A percentile compares a stretch with the other conserved stretches of the same genome.
phyloP scores from a whole-genome alignment of 2,329 filamentous ascomycete species.

The Aspergillus udagawae region DNA sequence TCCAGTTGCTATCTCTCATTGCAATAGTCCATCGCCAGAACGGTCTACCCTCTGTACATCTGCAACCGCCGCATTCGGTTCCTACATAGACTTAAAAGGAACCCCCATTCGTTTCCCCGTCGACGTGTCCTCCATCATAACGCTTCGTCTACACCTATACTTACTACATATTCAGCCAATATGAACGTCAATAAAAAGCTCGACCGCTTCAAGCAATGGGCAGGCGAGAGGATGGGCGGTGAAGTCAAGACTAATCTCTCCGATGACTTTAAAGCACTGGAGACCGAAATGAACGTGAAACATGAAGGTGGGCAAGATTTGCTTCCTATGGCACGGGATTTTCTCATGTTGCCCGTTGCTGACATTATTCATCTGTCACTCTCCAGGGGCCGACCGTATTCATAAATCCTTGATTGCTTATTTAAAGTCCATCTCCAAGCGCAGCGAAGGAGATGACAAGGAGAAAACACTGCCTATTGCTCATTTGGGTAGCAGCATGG shows the following conservation, averaged over 20 bases:
- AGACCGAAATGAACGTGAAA: conserved; percentile 83
- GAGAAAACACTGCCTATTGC: conserved; percentile 79
- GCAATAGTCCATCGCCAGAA: not conserved
- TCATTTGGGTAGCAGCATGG: conserved; percentile 80
- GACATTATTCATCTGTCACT: conserved; percentile 5
- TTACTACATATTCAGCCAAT: conserved; percentile 13
- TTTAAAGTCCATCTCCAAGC: conserved; percentile 81
- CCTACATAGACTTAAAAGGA: not conserved
- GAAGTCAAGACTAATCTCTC: conserved; percentile 83
- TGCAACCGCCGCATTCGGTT: not conserved
- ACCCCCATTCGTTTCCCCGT: conserved; percentile 2
- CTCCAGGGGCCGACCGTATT: conserved; percentile 81
- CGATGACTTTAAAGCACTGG: conserved; percentile 86
- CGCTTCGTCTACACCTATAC: not conserved
- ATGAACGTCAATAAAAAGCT: conserved; percentile 80
- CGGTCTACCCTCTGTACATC: not conserved
- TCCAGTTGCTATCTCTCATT: not conserved
- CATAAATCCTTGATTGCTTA: conserved; percentile 83
- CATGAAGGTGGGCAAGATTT: conserved; percentile 65
- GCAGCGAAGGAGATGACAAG: conserved; percentile 79
- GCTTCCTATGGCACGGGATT: not conserved
- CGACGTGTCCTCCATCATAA: conserved; percentile 1
- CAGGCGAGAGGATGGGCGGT: conserved; percentile 90
- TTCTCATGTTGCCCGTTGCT: conserved; percentile 5
- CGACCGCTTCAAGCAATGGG: conserved; percentile 96